phyloP scores from a whole-genome alignment of 2,329 filamentous ascomycete genomes.

The Alternaria ventricosa region DNA sequence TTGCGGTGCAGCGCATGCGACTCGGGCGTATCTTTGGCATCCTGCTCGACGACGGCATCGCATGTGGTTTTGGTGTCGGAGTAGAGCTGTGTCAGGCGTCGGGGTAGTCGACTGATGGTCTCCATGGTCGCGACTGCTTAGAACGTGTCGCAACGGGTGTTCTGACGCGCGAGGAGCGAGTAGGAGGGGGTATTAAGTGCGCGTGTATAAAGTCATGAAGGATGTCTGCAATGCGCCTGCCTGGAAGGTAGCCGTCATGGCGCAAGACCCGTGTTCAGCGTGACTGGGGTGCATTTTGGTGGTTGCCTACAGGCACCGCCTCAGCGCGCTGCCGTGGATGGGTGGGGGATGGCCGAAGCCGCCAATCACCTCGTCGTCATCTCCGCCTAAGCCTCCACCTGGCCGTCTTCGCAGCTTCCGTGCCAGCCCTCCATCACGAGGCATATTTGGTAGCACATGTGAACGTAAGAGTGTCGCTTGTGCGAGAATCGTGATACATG shows the following conservation, averaged over 20 bases:
- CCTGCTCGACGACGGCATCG: constrained; percentile 70
- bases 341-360: constrained; percentile 1
- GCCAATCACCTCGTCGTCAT: constrained; percentile 11
- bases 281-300: constrained; percentile 34
- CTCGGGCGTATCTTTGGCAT: constrained; percentile 68
- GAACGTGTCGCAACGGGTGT: constrained; percentile 6
- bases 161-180: constrained; percentile 8
- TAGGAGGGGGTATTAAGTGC: constrained; percentile 11
- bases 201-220: constrained; percentile 23
- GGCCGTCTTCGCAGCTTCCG: neutral
- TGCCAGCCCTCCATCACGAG: neutral
- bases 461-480: neutral
- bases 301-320: constrained; percentile 35
- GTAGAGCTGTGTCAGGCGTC: constrained; percentile 66
- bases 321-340: constrained; percentile 13
- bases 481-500: neutral
- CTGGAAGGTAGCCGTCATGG: constrained; percentile 40
- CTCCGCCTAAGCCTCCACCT: constrained; percentile 13
- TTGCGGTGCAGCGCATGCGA: constrained; percentile 76
- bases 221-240: constrained; percentile 32
- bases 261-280: constrained; percentile 24
- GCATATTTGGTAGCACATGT: neutral
- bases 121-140: constrained; percentile 34
- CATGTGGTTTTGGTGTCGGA: constrained; percentile 81
- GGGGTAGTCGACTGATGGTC: constrained; percentile 45